A percentile compares a stretch with the other conserved stretches of the same genome.
Evolutionary conservation across 1,284 basidiomycete species (phyloP).

Genomic region (Phaffia rhodozyma): DNA sequence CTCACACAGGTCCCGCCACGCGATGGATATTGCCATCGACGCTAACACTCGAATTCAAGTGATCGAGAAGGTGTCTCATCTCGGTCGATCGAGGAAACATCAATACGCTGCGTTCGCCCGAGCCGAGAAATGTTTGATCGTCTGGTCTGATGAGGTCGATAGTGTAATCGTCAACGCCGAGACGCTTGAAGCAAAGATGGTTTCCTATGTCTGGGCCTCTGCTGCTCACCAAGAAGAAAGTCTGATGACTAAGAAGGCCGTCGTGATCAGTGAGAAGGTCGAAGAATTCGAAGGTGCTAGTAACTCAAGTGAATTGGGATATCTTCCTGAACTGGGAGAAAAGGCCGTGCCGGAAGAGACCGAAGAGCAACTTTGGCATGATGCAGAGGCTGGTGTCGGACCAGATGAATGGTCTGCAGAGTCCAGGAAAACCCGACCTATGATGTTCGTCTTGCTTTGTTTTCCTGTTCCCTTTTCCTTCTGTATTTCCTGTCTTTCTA

Average conservation of each 20-base stretch:
- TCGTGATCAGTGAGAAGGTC: neutral
- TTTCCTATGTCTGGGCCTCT: slow-evolving; percentile 31
- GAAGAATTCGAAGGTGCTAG: neutral
- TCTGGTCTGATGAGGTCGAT: slow-evolving; percentile 62
- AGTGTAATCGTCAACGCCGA: slow-evolving; percentile 66
- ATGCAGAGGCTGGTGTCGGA: neutral
- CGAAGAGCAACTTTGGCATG: neutral
- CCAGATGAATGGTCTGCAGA: neutral
- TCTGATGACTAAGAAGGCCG: neutral
- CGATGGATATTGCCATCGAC: slow-evolving; percentile 31
- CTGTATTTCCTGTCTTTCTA: no score
- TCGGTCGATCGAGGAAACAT: slow-evolving; percentile 25
- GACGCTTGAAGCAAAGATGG: slow-evolving; percentile 47
- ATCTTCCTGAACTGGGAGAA: slow-evolving; percentile 10
- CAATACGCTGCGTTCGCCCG: slow-evolving; percentile 32
- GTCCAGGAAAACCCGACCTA: no score
- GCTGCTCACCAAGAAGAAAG: slow-evolving; percentile 18
- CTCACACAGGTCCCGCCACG: slow-evolving; percentile 17
- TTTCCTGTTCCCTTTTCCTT: no score
- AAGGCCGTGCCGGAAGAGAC: neutral
- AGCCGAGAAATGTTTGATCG: slow-evolving; percentile 27
- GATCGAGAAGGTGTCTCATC: slow-evolving; percentile 29
- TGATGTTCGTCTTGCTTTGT: no score
- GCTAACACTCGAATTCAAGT: slow-evolving; percentile 33
- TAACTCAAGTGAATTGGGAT: neutral